phyloP scores from a whole-genome alignment of 768 basidiomycete species.

The Rhizopogon roseolus region DNA sequence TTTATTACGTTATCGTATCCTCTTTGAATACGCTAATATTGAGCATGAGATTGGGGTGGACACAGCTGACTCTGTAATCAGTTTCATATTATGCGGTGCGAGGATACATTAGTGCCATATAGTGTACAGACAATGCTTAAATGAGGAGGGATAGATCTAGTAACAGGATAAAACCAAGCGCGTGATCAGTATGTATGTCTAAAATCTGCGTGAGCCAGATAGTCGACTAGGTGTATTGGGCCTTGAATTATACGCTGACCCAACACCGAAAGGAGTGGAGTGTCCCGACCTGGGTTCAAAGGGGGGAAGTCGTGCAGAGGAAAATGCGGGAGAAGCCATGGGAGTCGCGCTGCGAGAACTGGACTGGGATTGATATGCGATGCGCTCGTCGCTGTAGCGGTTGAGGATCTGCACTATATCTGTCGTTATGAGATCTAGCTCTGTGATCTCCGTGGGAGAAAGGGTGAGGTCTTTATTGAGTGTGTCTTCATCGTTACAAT shows the following conservation, averaged over 20 bases:
- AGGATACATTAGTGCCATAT: constrained; percentile 10
- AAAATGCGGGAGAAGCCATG: constrained; percentile 43
- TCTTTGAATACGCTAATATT: background rate
- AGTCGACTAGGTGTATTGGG: constrained; percentile 62
- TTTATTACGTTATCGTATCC: background rate
- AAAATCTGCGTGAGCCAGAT: constrained; percentile 29
- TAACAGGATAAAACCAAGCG: constrained; percentile 1
- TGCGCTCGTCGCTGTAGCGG: constrained; percentile 62
- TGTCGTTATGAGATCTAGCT: constrained; percentile 70
- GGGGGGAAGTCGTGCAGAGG: constrained; percentile 31
- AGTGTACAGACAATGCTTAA: constrained; percentile 14
- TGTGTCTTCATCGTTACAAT: constrained; percentile 47
- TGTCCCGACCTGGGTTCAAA: constrained; percentile 49
- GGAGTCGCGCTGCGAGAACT: constrained; percentile 70
- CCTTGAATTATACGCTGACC: constrained; percentile 47
- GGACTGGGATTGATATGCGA: constrained; percentile 48
- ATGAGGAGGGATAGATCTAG: constrained; percentile 8
- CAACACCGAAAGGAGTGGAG: constrained; percentile 47
- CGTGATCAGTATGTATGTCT: constrained; percentile 1
- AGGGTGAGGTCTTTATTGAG: constrained; percentile 45
- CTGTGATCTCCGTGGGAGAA: constrained; percentile 63
- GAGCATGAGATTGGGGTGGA: background rate
- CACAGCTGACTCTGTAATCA: too few species aligned
- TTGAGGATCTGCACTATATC: constrained; percentile 73
- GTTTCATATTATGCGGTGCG: constrained; percentile 3